These are phyloP conservation scores for Thermothielavioides terrestris DNA, from an alignment of 495 filamentous ascomycete genomes.

Conservation along the genomic window DNA sequence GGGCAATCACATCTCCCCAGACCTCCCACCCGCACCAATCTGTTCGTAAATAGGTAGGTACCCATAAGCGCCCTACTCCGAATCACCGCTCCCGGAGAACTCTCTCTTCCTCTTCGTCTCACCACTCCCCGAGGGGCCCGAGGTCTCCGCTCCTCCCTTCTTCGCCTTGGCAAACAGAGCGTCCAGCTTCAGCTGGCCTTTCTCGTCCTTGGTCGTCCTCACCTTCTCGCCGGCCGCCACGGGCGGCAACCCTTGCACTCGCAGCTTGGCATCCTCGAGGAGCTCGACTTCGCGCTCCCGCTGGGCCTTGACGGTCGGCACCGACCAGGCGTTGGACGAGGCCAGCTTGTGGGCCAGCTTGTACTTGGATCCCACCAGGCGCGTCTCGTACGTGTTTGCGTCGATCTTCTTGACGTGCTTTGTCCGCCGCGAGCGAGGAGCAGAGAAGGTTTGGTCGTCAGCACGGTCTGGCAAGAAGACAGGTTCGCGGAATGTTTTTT, in stretches of 20 bases:
- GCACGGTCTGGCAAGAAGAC: not conserved
- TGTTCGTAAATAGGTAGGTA: no score
- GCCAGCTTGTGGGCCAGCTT: not conserved
- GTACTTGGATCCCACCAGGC: not conserved
- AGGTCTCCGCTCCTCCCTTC: not conserved
- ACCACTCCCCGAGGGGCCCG: not conserved
- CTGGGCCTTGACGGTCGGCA: not conserved
- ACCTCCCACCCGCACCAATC: no score
- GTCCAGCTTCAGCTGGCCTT: not conserved
- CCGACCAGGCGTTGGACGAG: not conserved
- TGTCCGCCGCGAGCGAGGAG: not conserved
- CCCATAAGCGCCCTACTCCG: no score
- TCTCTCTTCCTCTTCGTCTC: not conserved
- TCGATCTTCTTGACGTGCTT: not conserved
- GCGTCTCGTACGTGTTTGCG: not conserved
- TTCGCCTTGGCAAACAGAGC: not conserved
- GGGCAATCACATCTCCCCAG: no score
- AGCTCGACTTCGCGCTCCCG: not conserved
- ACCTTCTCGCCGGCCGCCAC: not conserved
- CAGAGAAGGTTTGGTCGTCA: not conserved
- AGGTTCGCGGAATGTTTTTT: no score
- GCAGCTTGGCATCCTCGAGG: not conserved
- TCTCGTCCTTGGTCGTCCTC: not conserved
- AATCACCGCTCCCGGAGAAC: not conserved
- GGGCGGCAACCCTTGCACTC: not conserved